These are phyloP conservation scores for Ampelocalamus luodianensis DNA, from an alignment of 176 grass and related monocot species.

Conservation along the genomic window DNA sequence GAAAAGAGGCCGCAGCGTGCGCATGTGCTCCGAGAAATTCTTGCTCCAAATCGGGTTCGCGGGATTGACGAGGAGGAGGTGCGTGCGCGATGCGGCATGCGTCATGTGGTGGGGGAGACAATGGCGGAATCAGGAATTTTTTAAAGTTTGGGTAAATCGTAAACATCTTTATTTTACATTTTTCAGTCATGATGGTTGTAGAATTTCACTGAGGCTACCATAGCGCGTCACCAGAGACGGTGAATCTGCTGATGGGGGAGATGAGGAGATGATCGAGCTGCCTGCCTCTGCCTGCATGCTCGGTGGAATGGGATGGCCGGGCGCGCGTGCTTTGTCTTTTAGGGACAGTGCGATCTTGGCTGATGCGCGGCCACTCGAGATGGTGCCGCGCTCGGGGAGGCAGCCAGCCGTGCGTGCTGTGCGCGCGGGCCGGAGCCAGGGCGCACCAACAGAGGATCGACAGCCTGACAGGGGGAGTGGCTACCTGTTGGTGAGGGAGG, in stretches of 20 bases:
- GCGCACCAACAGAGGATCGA: too few relatives aligned
- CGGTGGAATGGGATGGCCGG: too few relatives aligned
- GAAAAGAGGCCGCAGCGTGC: not conserved
- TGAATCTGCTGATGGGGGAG: not conserved
- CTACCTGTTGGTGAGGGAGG: too few relatives aligned
- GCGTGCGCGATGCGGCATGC: not conserved
- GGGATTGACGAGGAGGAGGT: not conserved
- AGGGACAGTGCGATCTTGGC: slow-evolving; percentile 32
- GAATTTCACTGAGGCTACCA: too few relatives aligned
- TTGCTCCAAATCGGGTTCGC: not conserved
- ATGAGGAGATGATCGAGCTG: not conserved
- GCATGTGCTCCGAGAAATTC: slow-evolving; percentile 14
- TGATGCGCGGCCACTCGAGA: not conserved
- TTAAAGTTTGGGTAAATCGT: too few relatives aligned
- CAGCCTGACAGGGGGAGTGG: too few relatives aligned
- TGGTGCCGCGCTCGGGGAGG: slow-evolving; percentile 33
- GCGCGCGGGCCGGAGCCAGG: too few relatives aligned
- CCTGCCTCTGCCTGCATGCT: not conserved
- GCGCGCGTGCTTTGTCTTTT: slow-evolving; percentile 21
- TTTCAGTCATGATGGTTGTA: too few relatives aligned
- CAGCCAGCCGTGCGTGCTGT: not conserved
- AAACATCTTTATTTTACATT: too few relatives aligned
- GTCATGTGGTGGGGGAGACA: not conserved
- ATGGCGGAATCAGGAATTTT: too few relatives aligned
- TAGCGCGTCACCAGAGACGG: too few relatives aligned